Evolutionary conservation across 371 early-diverging fungal species (phyloP), one percentile per base, ranked within the genome.

Genomic region (Mortierella sp.): DNA sequence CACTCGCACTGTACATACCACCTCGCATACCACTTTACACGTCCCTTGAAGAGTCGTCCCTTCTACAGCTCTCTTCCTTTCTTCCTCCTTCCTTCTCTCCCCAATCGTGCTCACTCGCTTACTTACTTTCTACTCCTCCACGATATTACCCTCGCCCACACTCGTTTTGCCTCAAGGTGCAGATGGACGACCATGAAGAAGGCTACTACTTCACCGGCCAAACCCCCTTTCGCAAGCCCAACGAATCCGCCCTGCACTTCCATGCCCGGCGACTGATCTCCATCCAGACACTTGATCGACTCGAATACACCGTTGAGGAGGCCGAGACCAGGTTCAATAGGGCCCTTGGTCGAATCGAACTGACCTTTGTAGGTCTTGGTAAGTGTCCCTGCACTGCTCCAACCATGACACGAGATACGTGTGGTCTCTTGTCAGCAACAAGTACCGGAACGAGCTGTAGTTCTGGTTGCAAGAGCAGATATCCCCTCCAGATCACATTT

Each of bases 291-390:
- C 59, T 76, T 2, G 70, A 60, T 18, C 84, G 86, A 19, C 83
- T 85, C 27, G 88, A 87, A 58, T 78, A 82, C 54, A 65, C 83
- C 24, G 80, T 76, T 61, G 79, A 76, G 27, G 86, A 87, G 58
- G 81, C 83, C 21, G 83, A 84, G 59, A 76, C 88, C 31, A 81
- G 80, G 51, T 79, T 87, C 45, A 78, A 76, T 30, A 82, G 83
- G 34, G 84, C 83, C 5, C 80, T 87, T 24, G 80, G 64, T 19
- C 63, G 78, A 13, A 58, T 79, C 30, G 86, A 86, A 42, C 72
- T 87, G 34, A 64, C 83, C n/a, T 84, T 83, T 74, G 79, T 87
- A 42, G 88, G 88, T 72, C 85, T 87, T 60, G 72, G 72, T 71
- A 65, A 68, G 61, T 54, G 16, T 46, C 28, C 21, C 31, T 12